Evolutionary conservation across 257 asterid species (phyloP), one percentile per base, ranked within the genome.

Genomic region (Solanum corneliomulleri): DNA sequence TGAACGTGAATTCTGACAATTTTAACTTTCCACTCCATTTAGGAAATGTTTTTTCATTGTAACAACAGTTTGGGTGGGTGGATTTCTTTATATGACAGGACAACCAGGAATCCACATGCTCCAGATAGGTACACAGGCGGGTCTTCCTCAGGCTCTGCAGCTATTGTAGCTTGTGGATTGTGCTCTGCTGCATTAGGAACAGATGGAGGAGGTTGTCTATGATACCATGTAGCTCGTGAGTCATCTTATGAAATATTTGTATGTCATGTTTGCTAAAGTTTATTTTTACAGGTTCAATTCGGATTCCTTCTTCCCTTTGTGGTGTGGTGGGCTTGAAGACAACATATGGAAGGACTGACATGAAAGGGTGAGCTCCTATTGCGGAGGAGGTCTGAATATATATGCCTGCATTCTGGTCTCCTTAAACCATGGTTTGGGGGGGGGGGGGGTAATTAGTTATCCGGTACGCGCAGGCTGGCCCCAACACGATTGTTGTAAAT

Each of bases 111-210:
- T 90, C 99, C 99, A 56, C 98, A 97, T 93, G 98, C 89, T 89
- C 98, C 95, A 76, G 94, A 95, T 89, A 92, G 99, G 90, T 97
- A 96, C 92, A 96, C 99, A 6, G 99, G 99, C 60, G 99, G 99
- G 47, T 97, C 99, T 89, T 97, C 98, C 86, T 96, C 99, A 47
- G 99, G 99, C 41, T 96, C 99, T 4, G 98, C 99, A 20, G 99
- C 99, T 88, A 93, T 97, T 90, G 99, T 97, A 88, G 95, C 99
- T 87, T 91, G 94, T 91, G 99, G 99, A 89, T 88, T 97, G 81
- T 96, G 98, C 91, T 92, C 98, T 81, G 99, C 99, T 86, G 98
- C 99, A 87, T 85, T 97, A 56, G 99, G 99, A 88, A 95, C 98
- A 82, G 99, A 97, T 91, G 99, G 99, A 58, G 99, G 99, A 97